These are phyloP conservation scores for Mycena rosella DNA, from an alignment of 768 basidiomycete species.

Conservation along the genomic window DNA sequence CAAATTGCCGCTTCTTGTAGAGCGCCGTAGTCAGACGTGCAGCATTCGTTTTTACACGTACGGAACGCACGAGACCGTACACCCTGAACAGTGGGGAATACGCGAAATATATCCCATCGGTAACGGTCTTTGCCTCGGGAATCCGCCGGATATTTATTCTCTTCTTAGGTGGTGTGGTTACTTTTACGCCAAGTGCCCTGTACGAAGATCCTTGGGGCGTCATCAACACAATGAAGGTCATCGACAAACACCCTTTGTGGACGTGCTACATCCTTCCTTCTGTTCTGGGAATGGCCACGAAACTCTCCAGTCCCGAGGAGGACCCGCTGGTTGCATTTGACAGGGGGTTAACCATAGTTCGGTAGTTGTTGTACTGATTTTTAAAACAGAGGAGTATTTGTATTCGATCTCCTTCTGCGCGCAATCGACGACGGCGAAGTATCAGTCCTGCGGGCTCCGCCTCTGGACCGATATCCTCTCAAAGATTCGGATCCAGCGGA, in stretches of 20 bases:
- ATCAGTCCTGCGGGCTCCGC: slow-evolving; percentile 65
- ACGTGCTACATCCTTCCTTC: slow-evolving; percentile 74
- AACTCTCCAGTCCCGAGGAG: slow-evolving; percentile 49
- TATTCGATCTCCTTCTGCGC: slow-evolving; percentile 55
- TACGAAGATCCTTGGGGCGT: slow-evolving; percentile 64
- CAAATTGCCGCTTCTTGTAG: slow-evolving; percentile 61
- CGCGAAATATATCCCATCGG: slow-evolving; percentile 78
- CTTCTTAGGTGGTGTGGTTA: slow-evolving; percentile 74
- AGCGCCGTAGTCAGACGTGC: slow-evolving; percentile 57
- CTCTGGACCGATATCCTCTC: slow-evolving; percentile 44
- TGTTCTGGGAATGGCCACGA: slow-evolving; percentile 69
- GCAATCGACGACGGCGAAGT: slow-evolving; percentile 70
- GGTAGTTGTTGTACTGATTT: slow-evolving; percentile 4
- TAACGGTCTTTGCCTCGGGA: slow-evolving; percentile 44
- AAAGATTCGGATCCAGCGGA: slow-evolving; percentile 34
- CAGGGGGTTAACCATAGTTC: slow-evolving; percentile 46
- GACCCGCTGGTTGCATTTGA: slow-evolving; percentile 59
- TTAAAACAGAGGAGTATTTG: slow-evolving; percentile 54
- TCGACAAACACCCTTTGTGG: slow-evolving; percentile 77
- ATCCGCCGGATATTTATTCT: background rate
- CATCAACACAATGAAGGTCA: slow-evolving; percentile 60
- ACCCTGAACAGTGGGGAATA: slow-evolving; percentile 69
- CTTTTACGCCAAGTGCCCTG: slow-evolving; percentile 75
- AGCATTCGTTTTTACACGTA: slow-evolving; percentile 75
- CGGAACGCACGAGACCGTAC: slow-evolving; percentile 69